Conservation (phyloP, 257 asterid species). For the Thymus quinquecostatus region DNA sequence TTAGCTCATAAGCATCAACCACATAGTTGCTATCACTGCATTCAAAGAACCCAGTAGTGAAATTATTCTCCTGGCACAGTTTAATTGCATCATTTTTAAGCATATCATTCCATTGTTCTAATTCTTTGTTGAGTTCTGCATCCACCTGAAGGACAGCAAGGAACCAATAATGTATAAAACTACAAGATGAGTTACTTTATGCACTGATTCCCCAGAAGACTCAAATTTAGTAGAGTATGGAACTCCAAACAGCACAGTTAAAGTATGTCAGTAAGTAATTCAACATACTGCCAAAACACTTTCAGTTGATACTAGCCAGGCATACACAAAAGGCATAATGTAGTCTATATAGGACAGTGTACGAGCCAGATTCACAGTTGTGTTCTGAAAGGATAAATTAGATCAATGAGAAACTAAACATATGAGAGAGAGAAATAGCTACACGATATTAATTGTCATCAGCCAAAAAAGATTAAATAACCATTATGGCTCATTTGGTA, state of each 20-base stretch:
- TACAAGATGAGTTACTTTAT: constrained; percentile 16
- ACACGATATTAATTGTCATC: constrained; percentile 5
- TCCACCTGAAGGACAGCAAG: constrained; percentile 64
- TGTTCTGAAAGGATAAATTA: neutral
- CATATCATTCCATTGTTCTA: constrained; percentile 96
- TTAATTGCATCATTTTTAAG: constrained; percentile 80
- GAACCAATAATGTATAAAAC: constrained; percentile 19
- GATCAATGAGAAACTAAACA: constrained; percentile 9
- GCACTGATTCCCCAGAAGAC: constrained; percentile 18
- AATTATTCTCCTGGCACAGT: constrained; percentile 90
- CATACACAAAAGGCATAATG: constrained; percentile 3
- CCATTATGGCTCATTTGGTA: neutral
- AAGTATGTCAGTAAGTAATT: constrained; percentile 11
- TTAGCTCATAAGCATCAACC: constrained; percentile 95
- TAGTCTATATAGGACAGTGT: neutral
- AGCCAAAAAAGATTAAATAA: constrained; percentile 2
- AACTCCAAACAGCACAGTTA: neutral
- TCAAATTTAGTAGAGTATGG: neutral
- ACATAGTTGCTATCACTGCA: constrained; percentile 83
- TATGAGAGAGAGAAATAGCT: neutral
- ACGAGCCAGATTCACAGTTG: constrained; percentile 4
- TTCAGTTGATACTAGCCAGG: constrained; percentile 7
- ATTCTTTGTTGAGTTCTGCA: constrained; percentile 78
- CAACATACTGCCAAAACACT: constrained; percentile 15
- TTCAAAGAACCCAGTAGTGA: constrained; percentile 90